phyloP scores from a whole-genome alignment of 1,284 basidiomycete species.

The Schizophyllum commune region DNA sequence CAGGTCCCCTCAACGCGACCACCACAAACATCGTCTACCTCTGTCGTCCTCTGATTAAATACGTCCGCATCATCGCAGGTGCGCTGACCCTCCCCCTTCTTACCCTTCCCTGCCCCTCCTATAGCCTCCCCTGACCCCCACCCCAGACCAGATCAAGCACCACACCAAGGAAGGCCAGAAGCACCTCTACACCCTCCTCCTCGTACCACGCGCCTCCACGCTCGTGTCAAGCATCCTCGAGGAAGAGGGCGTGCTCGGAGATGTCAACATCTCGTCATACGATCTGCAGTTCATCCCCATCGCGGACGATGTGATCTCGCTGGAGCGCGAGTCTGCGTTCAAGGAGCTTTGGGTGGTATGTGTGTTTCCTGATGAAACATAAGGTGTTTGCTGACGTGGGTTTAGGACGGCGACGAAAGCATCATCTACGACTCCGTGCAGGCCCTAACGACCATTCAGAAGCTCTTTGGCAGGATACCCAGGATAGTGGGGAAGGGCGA shows the following conservation, averaged over 20 bases:
- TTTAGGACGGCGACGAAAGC: conserved; percentile 89
- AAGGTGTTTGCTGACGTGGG: background rate
- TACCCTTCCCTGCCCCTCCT: background rate
- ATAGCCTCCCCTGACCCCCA: conserved; percentile 10
- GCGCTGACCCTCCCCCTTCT: conserved; percentile 16
- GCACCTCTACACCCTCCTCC: conserved; percentile 83
- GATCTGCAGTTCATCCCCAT: conserved; percentile 91
- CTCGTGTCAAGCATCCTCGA: conserved; percentile 80
- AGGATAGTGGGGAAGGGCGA: conserved; percentile 93
- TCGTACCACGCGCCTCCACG: conserved; percentile 85
- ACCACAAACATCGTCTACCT: conserved; percentile 93
- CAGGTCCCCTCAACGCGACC: conserved; percentile 73
- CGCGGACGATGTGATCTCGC: conserved; percentile 83
- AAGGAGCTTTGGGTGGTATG: conserved; percentile 82
- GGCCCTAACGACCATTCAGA: conserved; percentile 81
- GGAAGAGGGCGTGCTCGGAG: conserved; percentile 89
- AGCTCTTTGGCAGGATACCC: conserved; percentile 85
- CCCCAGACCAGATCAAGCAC: conserved; percentile 79
- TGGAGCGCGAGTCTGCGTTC: conserved; percentile 81
- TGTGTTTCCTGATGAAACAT: conserved; percentile 10
- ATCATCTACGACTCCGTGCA: conserved; percentile 84
- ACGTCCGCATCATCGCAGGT: conserved; percentile 91
- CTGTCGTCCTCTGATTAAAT: conserved; percentile 80
- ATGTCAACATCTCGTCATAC: conserved; percentile 79
- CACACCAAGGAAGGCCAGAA: conserved; percentile 61